Percentiles rank a stretch among this genome's conserved stretches.
phyloP scores from a whole-genome alignment of 306 rosid genomes.

The Dryas octopetala region DNA sequence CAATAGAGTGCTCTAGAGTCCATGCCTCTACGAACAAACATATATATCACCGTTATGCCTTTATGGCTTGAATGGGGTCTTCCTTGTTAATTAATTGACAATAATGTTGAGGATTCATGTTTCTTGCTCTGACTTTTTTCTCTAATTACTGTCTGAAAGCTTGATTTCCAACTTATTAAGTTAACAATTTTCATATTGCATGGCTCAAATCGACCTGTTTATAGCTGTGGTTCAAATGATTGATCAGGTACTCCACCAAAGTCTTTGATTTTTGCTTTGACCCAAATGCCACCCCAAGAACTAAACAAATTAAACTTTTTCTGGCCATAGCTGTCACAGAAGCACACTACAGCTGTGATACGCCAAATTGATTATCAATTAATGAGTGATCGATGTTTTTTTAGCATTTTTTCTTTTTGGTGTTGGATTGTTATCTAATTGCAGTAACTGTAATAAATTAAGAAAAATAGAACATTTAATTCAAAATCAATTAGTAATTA shows the following conservation, averaged over 20 bases:
- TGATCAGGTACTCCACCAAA: neutral
- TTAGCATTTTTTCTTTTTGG: no score
- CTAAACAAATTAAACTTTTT: neutral
- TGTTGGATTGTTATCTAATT: no score
- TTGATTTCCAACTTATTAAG: neutral
- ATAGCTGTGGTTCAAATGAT: slow-evolving; percentile 1
- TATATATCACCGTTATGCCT: neutral
- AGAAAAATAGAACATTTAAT: no score
- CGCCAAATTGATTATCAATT: no score
- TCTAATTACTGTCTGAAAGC: neutral
- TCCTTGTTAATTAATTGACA: neutral
- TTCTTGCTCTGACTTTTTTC: neutral
- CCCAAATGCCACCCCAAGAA: slow-evolving; percentile 3
- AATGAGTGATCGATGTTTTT: no score
- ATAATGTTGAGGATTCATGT: neutral
- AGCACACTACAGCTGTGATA: no score
- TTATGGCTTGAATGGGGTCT: neutral
- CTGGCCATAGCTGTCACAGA: neutral
- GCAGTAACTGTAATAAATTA: no score
- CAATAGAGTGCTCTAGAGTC: no score
- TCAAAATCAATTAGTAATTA: no score
- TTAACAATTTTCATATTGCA: neutral
- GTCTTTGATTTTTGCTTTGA: neutral
- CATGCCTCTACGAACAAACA: no score
- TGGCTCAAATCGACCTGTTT: neutral